Percentiles rank a stretch among this genome's conserved stretches.
Conservation (phyloP, 257 asterid genomes). For the Henckelia pumila region DNA sequence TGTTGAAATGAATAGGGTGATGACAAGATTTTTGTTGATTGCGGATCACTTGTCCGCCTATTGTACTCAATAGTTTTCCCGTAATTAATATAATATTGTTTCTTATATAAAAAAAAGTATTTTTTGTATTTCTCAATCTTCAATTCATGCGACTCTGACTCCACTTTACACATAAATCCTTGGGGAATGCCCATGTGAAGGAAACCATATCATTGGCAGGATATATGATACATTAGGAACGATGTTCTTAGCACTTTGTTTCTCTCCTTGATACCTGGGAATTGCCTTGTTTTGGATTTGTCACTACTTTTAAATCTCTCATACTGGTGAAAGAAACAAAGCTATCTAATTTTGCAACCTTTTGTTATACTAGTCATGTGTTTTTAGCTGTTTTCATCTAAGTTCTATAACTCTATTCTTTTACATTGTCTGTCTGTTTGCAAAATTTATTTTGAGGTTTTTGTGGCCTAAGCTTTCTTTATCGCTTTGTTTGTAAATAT, state of each 20-base stretch:
- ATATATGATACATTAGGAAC: not conserved
- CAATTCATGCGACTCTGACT: not conserved
- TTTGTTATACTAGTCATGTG: not conserved
- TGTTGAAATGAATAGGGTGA: too few relatives aligned
- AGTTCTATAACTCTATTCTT: not conserved
- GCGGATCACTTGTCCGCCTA: too few relatives aligned
- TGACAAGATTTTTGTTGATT: too few relatives aligned
- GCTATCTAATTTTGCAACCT: not conserved
- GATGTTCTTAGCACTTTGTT: not conserved
- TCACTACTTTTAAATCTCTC: not conserved
- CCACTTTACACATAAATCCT: not conserved
- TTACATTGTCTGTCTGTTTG: not conserved
- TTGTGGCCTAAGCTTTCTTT: not conserved
- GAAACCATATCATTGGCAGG: not conserved
- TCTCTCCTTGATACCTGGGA: not conserved
- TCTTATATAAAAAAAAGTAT: too few relatives aligned
- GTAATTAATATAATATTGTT: too few relatives aligned
- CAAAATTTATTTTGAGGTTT: not conserved
- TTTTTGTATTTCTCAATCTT: not conserved
- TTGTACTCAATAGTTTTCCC: too few relatives aligned
- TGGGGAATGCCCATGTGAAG: not conserved
- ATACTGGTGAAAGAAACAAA: not conserved
- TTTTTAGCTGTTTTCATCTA: not conserved
- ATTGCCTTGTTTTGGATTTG: not conserved
- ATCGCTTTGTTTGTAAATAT: too few relatives aligned